Evolutionary conservation across 352 stramenopile species (phyloP).

Genomic region (Thalassiosira gravida): DNA sequence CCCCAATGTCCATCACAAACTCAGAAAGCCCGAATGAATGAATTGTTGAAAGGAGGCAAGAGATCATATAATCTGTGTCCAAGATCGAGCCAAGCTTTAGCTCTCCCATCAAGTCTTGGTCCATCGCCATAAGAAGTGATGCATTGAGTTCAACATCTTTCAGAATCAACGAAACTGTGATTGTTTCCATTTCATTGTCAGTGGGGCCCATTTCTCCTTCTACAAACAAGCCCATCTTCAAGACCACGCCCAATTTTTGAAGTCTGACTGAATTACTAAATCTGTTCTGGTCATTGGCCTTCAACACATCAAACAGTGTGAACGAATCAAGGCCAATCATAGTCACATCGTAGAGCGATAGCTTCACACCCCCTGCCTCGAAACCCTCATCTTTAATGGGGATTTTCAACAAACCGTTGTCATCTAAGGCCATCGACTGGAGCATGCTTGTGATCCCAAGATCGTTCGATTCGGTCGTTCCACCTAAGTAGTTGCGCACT

Average conservation of each 20-base stretch:
- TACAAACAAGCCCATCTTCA: constrained; percentile 60
- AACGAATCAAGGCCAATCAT: constrained; percentile 77
- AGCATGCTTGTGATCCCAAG: constrained; percentile 70
- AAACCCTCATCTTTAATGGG: constrained; percentile 57
- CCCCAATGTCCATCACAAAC: constrained; percentile 64
- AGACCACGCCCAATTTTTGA: constrained; percentile 56
- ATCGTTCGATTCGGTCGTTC: constrained; percentile 23
- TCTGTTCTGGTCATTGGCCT: constrained; percentile 50
- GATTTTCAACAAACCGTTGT: constrained; percentile 62
- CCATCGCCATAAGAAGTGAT: constrained; percentile 63
- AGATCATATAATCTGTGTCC: constrained; percentile 53
- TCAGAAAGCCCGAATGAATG: constrained; percentile 54
- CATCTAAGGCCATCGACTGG: constrained; percentile 65
- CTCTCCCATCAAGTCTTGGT: constrained; percentile 62
- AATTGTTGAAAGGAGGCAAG: constrained; percentile 71
- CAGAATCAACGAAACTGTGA: constrained; percentile 67
- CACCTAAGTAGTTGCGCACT: constrained; percentile 41
- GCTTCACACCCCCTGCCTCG: constrained; percentile 47
- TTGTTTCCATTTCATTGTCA: constrained; percentile 41
- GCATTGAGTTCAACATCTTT: constrained; percentile 65
- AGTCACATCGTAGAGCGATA: constrained; percentile 65
- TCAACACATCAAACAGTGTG: constrained; percentile 67
- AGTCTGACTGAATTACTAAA: constrained; percentile 72
- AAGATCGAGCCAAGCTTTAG: constrained; percentile 69
- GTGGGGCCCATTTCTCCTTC: constrained; percentile 19